These are phyloP conservation scores for Rubroboletus satanas DNA, from an alignment of 768 basidiomycete species.

Conservation along the genomic window DNA sequence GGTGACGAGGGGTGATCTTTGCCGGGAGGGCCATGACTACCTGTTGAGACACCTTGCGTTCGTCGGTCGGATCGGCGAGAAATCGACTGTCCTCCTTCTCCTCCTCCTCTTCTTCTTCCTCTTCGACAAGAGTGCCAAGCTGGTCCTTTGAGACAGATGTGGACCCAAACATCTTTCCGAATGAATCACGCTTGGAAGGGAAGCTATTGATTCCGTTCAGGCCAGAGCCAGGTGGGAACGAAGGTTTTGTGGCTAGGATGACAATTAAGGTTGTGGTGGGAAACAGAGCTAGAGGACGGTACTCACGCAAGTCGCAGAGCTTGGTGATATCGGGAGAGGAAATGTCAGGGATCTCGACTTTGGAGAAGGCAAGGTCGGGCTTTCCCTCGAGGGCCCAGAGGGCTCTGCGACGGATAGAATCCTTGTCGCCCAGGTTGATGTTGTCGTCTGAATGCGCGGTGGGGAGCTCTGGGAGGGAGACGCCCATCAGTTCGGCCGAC, in stretches of 20 bases:
- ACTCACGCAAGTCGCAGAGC: constrained; percentile 67
- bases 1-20: constrained; percentile 48
- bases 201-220: constrained; percentile 38
- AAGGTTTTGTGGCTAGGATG: constrained; percentile 54
- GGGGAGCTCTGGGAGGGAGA: constrained; percentile 65
- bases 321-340: constrained; percentile 54
- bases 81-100: constrained; percentile 46
- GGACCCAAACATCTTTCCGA: constrained; percentile 60
- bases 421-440: constrained; percentile 65
- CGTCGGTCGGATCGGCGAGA: constrained; percentile 15
- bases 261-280: background rate
- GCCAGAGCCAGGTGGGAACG: constrained; percentile 49
- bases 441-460: constrained; percentile 60
- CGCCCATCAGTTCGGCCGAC: constrained; percentile 89
- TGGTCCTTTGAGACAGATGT: constrained; percentile 70
- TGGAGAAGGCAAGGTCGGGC: constrained; percentile 62
- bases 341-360: constrained; percentile 82
- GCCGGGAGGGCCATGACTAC: constrained; percentile 30
- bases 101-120: constrained; percentile 76
- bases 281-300: background rate
- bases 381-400: constrained; percentile 87
- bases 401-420: constrained; percentile 77
- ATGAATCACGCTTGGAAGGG: constrained; percentile 73
- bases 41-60: constrained; percentile 20
- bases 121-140: constrained; percentile 75